Percentiles rank a stretch among this genome's conserved stretches.
phyloP scores from a whole-genome alignment of 768 basidiomycete species.

The Mycena kentingensis region DNA sequence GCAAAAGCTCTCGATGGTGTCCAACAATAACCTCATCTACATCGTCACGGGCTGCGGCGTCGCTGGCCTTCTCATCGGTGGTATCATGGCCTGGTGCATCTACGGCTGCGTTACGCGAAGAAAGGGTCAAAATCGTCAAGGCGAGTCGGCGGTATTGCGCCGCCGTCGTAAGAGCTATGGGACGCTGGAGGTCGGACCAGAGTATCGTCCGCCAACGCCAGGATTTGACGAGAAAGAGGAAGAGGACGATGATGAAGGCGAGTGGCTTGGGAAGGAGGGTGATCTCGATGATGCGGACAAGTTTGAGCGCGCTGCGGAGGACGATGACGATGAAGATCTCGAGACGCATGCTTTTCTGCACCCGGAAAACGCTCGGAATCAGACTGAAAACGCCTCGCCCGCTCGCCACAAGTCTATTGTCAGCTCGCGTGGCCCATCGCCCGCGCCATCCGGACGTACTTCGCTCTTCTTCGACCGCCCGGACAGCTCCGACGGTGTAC shows the following conservation, averaged over 20 bases:
- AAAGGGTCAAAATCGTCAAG: constrained; percentile 4
- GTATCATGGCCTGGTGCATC: constrained; percentile 35
- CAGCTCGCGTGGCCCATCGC: constrained; percentile 16
- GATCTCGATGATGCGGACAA: constrained; percentile 15
- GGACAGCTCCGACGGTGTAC: constrained; percentile 26
- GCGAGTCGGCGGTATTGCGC: neutral
- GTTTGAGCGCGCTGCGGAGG: constrained; percentile 1
- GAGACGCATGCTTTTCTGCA: constrained; percentile 22
- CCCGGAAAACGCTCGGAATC: constrained; percentile 10
- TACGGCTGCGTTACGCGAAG: constrained; percentile 37
- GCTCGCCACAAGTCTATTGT: constrained; percentile 14
- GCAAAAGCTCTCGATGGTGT: constrained; percentile 24
- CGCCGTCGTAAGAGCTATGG: constrained; percentile 24
- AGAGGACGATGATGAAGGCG: constrained; percentile 6
- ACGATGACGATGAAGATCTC: constrained; percentile 6
- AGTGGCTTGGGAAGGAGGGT: constrained; percentile 15
- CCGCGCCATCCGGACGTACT: constrained; percentile 21
- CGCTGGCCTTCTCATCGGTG: constrained; percentile 34
- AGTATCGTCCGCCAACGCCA: constrained; percentile 24
- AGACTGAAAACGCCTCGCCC: constrained; percentile 3
- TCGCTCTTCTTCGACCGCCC: constrained; percentile 22
- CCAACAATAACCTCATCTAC: constrained; percentile 26
- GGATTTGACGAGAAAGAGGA: constrained; percentile 10
- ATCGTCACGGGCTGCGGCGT: constrained; percentile 36
- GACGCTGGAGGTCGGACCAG: constrained; percentile 25